A percentile compares a stretch with the other conserved stretches of the same genome.
Evolutionary conservation across 306 rosid species (phyloP).

Genomic region (Medicago truncatula): MtrunA17r5.0-ANR NC_053044.1:8592001-8592500

Average conservation of each 20-base stretch:
- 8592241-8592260: too few relatives aligned
- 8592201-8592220: too few relatives aligned
- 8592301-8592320: too few relatives aligned
- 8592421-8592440: neutral
- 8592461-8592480: neutral
- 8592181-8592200: too few relatives aligned
- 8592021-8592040: slow-evolving; percentile 14
- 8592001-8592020: neutral
- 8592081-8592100: neutral
- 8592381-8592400: neutral
- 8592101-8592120: too few relatives aligned
- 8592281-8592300: too few relatives aligned
- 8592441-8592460: neutral
- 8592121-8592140: too few relatives aligned
- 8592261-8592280: too few relatives aligned
- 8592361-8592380: neutral
- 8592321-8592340: neutral
- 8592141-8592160: too few relatives aligned
- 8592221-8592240: too few relatives aligned
- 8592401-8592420: neutral
- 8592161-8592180: too few relatives aligned
- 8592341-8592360: too few relatives aligned
- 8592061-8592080: neutral
- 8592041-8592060: slow-evolving; percentile 2
- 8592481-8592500: neutral